phyloP scores from a whole-genome alignment of 2,329 filamentous ascomycete species.

The Colletotrichum cereale region DNA sequence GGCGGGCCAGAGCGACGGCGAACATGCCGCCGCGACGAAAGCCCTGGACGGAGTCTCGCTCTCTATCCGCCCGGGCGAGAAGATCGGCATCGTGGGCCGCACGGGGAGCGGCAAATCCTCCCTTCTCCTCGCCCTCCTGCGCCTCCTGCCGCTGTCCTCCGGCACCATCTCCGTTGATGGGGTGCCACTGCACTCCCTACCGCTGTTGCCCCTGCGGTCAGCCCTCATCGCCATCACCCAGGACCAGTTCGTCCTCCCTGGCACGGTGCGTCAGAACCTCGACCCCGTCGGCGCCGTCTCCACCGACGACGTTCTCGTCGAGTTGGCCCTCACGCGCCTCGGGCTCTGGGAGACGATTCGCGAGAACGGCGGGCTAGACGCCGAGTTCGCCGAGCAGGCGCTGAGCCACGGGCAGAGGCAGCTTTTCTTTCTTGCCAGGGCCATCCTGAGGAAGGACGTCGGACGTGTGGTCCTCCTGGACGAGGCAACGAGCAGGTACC shows the following conservation, averaged over 20 bases:
- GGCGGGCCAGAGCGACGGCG: constrained; percentile 41
- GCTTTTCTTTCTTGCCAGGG: constrained; percentile 49
- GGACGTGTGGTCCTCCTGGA: constrained; percentile 59
- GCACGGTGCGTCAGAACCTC: constrained; percentile 70
- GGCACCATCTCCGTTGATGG: constrained; percentile 54
- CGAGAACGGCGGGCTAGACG: constrained; percentile 30
- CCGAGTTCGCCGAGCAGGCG: constrained; percentile 46
- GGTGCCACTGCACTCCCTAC: constrained; percentile 33
- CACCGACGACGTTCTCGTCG: constrained; percentile 55
- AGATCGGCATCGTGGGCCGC: constrained; percentile 52
- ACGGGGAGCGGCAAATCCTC: constrained; percentile 48
- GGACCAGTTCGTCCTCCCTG: constrained; percentile 33
- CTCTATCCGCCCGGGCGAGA: constrained; percentile 47
- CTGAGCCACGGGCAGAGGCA: constrained; percentile 51
- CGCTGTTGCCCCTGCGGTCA: constrained; percentile 39
- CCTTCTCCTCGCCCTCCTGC: constrained; percentile 52
- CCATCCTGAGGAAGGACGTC: constrained; percentile 48
- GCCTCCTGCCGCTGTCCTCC: constrained; percentile 58
- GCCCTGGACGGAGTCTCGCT: constrained; percentile 57
- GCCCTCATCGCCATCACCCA: constrained; percentile 40
- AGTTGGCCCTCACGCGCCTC: constrained; percentile 17
- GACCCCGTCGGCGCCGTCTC: constrained; percentile 22
- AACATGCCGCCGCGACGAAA: constrained; percentile 29
- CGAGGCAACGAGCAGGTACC: constrained; percentile 51
- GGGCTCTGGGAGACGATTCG: constrained; percentile 46